Evolutionary conservation across 306 rosid species (phyloP).

Genomic region (Cicer arietinum): DNA sequence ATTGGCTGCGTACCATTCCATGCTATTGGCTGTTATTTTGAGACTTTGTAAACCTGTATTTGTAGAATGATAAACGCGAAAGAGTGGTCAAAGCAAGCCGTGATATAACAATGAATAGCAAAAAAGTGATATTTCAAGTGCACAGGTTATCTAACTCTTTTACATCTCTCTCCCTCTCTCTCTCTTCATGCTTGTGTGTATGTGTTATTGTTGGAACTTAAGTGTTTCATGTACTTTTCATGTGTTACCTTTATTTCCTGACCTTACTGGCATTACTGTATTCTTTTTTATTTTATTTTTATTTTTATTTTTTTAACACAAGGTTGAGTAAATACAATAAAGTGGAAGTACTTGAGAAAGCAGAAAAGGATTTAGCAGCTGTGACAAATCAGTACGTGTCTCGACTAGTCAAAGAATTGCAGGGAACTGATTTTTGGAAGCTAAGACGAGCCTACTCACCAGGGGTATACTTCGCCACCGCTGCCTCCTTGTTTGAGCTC

Average conservation of each 20-base stretch:
- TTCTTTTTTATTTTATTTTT: neutral
- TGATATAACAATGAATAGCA: constrained; percentile 90
- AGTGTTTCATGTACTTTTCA: neutral
- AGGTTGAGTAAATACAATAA: constrained; percentile 85
- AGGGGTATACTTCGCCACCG: constrained; percentile 61
- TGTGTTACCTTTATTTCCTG: constrained; percentile 31
- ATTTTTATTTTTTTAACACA: constrained; percentile 31
- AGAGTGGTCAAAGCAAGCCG: constrained; percentile 95
- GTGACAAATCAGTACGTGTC: constrained; percentile 68
- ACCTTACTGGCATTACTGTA: constrained; percentile 13
- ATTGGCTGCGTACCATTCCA: constrained; percentile 2
- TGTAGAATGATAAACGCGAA: constrained; percentile 93
- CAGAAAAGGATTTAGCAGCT: constrained; percentile 82
- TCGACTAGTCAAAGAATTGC: constrained; percentile 73
- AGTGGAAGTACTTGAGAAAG: constrained; percentile 84
- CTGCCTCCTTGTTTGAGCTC: constrained; percentile 15
- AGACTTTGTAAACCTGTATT: constrained; percentile 28
- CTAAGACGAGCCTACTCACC: constrained; percentile 96
- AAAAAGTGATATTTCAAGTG: constrained; percentile 97
- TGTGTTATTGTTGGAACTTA: constrained; percentile 11
- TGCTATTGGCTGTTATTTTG: constrained; percentile 35
- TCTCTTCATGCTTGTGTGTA: neutral
- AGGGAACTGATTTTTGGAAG: constrained; percentile 98
- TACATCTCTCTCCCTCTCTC: neutral
- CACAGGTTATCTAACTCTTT: constrained; percentile 68